phyloP scores from a whole-genome alignment of 768 basidiomycete genomes.

The Termitomyces eurrhizus region DNA sequence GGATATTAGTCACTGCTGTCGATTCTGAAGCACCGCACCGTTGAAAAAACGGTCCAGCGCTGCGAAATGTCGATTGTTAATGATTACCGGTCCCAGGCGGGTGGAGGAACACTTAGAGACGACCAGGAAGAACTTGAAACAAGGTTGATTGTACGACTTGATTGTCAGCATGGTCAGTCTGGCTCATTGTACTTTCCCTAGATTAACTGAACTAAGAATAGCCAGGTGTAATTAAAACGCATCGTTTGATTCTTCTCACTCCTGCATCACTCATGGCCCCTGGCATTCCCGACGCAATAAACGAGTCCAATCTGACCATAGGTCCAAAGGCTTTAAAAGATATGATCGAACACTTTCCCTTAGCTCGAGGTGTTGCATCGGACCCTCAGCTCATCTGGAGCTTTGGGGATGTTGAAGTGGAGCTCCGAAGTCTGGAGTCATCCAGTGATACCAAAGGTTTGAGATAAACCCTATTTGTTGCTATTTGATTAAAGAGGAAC shows the following conservation, averaged over 20 bases:
- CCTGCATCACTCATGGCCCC: constrained; percentile 62
- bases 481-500: not conserved
- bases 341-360: constrained; percentile 79
- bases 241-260: constrained; percentile 60
- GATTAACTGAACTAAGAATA: not conserved
- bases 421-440: constrained; percentile 64
- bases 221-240: constrained; percentile 78
- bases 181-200: not conserved
- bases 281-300: constrained; percentile 49
- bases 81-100: constrained; percentile 26
- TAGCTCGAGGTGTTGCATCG: constrained; percentile 53
- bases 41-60: constrained; percentile 73
- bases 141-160: constrained; percentile 64
- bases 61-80: constrained; percentile 74
- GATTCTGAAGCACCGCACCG: constrained; percentile 67
- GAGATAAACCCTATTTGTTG: not conserved
- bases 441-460: constrained; percentile 63
- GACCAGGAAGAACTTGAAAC: constrained; percentile 64
- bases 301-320: constrained; percentile 65
- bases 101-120: constrained; percentile 35
- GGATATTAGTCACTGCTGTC: constrained; percentile 57
- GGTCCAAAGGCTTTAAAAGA: constrained; percentile 72
- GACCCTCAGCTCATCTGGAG: constrained; percentile 83
- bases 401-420: constrained; percentile 67
- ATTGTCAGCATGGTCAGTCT: constrained; percentile 75